Evolutionary conservation across 306 rosid species (phyloP).

Genomic region (Lotus japonicus): DNA sequence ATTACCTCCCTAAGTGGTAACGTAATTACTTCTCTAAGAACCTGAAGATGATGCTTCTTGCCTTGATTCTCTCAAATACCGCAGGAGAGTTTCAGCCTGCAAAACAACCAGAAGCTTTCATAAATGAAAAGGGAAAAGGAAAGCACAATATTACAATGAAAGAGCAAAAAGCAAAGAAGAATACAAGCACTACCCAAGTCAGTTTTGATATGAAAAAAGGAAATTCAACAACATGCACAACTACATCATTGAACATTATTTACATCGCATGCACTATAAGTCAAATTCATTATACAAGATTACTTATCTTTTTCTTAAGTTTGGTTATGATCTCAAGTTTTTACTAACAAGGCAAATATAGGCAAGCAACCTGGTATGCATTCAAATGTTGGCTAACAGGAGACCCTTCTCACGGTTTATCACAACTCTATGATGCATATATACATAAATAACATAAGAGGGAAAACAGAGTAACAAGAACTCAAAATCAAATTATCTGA

Average conservation of each 20-base stretch:
- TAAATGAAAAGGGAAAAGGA: neutral
- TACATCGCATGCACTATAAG: neutral
- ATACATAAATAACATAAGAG: neutral
- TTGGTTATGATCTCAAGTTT: neutral
- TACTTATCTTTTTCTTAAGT: neutral
- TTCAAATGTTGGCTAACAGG: neutral
- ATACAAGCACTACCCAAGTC: neutral
- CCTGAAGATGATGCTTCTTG: conserved; percentile 77
- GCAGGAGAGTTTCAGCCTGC: conserved; percentile 97
- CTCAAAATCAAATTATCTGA: neutral
- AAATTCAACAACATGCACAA: neutral
- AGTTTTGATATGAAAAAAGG: neutral
- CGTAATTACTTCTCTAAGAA: conserved; percentile 34
- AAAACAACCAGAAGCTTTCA: conserved; percentile 23
- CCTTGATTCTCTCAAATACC: conserved; percentile 88
- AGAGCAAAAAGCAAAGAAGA: neutral
- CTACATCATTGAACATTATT: neutral
- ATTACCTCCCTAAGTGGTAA: conserved; percentile 42
- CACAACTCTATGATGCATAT: neutral
- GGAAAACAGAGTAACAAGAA: too few relatives aligned
- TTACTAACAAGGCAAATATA: neutral
- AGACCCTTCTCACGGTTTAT: neutral
- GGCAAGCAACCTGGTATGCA: neutral
- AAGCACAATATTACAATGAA: too few relatives aligned
- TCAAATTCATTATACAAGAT: neutral